Percentiles rank a stretch among this genome's conserved stretches.
These are phyloP conservation scores for Cardamine occulta DNA, from an alignment of 345 rosid species.

Conservation along the genomic window DNA sequence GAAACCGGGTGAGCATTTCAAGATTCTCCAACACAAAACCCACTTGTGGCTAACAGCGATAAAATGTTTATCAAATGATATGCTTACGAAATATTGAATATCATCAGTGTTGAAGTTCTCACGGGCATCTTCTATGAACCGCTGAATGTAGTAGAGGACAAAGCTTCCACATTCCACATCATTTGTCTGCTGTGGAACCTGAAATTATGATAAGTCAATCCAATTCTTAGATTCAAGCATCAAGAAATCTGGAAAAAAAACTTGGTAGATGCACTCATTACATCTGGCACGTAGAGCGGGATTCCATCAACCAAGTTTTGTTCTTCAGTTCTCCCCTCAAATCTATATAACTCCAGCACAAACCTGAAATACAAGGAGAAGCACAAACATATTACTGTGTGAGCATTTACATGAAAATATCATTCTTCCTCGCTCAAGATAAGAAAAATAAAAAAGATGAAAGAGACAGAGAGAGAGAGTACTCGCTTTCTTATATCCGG, in stretches of 20 bases:
- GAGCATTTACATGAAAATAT: not conserved
- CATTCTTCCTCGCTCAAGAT: constrained; percentile 1
- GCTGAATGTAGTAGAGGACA: constrained; percentile 68
- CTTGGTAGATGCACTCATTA: constrained; percentile 26
- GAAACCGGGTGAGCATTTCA: not conserved
- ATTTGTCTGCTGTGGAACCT: constrained; percentile 82
- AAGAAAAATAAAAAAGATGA: not conserved
- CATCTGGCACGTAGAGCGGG: constrained; percentile 64
- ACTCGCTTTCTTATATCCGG: constrained; percentile 66
- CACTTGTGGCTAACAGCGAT: not conserved
- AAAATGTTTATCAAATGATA: not conserved
- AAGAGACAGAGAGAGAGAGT: not conserved
- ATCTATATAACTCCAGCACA: constrained; percentile 56
- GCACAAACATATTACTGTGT: not conserved
- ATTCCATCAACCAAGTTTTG: constrained; percentile 48
- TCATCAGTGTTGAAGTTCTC: constrained; percentile 45
- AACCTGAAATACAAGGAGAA: constrained; percentile 51
- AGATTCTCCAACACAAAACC: not conserved
- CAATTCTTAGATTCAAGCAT: constrained; percentile 20
- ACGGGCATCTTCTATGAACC: constrained; percentile 62
- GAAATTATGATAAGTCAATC: constrained; percentile 23
- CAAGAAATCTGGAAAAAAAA: not conserved
- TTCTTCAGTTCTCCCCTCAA: constrained; percentile 60
- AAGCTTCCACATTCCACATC: constrained; percentile 70
- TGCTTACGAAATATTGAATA: constrained; percentile 65